A percentile compares a stretch with the other conserved stretches of the same genome.
phyloP scores from a whole-genome alignment of 1,284 basidiomycete species.

The Austroboletus rostrupii region DNA sequence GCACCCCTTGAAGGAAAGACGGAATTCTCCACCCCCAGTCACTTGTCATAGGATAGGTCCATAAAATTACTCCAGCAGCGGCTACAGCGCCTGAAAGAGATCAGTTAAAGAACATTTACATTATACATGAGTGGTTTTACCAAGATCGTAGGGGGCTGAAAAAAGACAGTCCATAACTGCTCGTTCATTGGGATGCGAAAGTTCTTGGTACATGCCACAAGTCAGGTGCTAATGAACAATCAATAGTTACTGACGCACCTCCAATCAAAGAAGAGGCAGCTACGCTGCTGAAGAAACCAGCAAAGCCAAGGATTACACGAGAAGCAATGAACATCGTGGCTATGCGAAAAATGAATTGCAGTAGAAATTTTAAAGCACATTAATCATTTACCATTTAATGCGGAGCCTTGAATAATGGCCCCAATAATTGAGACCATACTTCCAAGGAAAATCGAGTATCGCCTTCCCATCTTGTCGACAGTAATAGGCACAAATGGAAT shows the following conservation, averaged over 20 bases:
- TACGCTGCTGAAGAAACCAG: slow-evolving; percentile 7
- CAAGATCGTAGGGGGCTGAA: slow-evolving; percentile 3
- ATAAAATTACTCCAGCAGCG: slow-evolving; percentile 36
- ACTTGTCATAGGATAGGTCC: slow-evolving; percentile 44
- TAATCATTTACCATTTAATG: not conserved
- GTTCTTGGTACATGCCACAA: slow-evolving; percentile 1
- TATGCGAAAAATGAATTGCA: not conserved
- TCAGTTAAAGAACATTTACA: no score
- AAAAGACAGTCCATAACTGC: slow-evolving; percentile 12
- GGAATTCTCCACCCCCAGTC: slow-evolving; percentile 40
- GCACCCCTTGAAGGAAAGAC: slow-evolving; percentile 43
- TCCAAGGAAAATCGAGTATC: slow-evolving; percentile 13
- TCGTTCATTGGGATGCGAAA: slow-evolving; percentile 20
- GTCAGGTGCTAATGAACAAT: not conserved
- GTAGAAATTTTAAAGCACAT: not conserved
- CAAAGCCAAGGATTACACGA: slow-evolving; percentile 16
- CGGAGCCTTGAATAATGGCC: slow-evolving; percentile 10
- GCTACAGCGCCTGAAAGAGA: slow-evolving; percentile 8
- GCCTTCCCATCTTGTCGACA: slow-evolving; percentile 15
- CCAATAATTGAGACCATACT: slow-evolving; percentile 2
- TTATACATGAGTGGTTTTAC: not conserved
- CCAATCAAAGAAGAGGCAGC: slow-evolving; percentile 16
- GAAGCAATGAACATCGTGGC: slow-evolving; percentile 16
- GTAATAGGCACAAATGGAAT: slow-evolving; percentile 10
- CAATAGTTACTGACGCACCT: slow-evolving; percentile 6